A percentile compares a stretch with the other conserved stretches of the same genome.
Conservation (phyloP, 164 flowering plant species). For the Berberis thunbergii region DNA sequence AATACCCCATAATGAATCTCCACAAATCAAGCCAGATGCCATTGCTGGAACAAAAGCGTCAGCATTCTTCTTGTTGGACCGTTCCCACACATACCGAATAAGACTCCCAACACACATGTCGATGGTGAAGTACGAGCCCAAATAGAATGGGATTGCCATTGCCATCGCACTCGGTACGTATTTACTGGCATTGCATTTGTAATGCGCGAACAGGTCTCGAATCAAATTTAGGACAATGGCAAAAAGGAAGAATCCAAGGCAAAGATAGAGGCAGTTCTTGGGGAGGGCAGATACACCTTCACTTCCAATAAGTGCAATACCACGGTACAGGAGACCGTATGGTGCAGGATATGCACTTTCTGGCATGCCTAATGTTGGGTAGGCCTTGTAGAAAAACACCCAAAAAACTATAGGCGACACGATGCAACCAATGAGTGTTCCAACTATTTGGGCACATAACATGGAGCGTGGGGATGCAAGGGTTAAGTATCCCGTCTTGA, state of each 20-base stretch:
- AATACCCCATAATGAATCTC: conserved; percentile 22
- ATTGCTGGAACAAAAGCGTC: conserved; percentile 19
- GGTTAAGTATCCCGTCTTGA: conserved; percentile 31
- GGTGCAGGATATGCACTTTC: conserved; percentile 23
- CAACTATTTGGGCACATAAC: conserved; percentile 26
- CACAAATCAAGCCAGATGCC: conserved; percentile 33
- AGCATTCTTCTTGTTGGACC: conserved; percentile 16
- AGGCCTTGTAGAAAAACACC: conserved; percentile 30
- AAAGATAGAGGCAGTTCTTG: conserved; percentile 18
- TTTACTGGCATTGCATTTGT: conserved; percentile 8
- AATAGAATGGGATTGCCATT: conserved; percentile 31
- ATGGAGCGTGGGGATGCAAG: conserved; percentile 29
- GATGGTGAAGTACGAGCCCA: conserved; percentile 25
- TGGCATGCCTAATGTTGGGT: conserved; percentile 9
- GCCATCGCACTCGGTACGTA: conserved; percentile 26
- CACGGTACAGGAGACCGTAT: conserved; percentile 19
- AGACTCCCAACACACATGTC: conserved; percentile 33
- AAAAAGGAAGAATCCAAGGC: conserved; percentile 9
- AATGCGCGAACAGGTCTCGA: conserved; percentile 2
- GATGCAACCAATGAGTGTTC: conserved; percentile 26
- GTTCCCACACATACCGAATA: conserved; percentile 18
- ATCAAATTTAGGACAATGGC: conserved; percentile 9
- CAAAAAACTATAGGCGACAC: conserved; percentile 23
- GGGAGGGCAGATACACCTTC: conserved; percentile 28
- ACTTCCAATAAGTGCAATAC: conserved; percentile 24